Conservation (phyloP, 78 protist genomes). For the Dictyostelium firmibasis region DNA sequence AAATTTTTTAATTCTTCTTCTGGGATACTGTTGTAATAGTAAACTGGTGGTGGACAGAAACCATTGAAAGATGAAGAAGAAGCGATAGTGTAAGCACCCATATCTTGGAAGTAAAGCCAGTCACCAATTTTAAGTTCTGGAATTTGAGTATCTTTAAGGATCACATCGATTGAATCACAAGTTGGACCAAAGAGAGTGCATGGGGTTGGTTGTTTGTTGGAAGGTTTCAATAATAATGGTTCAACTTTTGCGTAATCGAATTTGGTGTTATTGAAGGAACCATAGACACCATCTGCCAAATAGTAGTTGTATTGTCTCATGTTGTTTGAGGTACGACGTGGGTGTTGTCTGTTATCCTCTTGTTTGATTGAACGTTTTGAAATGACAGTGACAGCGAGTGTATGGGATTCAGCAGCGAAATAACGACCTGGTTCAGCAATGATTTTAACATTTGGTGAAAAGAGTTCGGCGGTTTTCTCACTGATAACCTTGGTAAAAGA, state of each 20-base stretch:
- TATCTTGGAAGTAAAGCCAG: conserved; percentile 91
- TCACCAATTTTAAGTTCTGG: conserved; percentile 96
- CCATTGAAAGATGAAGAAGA: conserved; percentile 96
- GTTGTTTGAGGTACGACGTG: conserved; percentile 76
- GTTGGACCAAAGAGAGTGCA: conserved; percentile 98
- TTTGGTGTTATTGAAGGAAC: conserved; percentile 95
- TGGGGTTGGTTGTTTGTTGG: conserved; percentile 41
- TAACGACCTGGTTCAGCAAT: conserved; percentile 99
- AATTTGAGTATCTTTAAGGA: conserved; percentile 68
- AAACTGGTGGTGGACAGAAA: conserved; percentile 65
- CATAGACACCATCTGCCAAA: conserved; percentile 96
- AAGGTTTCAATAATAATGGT: conserved; percentile 54
- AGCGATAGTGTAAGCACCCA: conserved; percentile 99
- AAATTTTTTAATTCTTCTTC: not conserved
- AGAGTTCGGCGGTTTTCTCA: conserved; percentile 83
- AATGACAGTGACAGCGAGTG: conserved; percentile 89
- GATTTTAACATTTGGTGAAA: conserved; percentile 87
- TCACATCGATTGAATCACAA: conserved; percentile 96
- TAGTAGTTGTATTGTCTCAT: conserved; percentile 86
- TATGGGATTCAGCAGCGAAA: conserved; percentile 83
- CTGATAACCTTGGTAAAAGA: conserved; percentile 84
- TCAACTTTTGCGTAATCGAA: conserved; percentile 89
- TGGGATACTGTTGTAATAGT: conserved; percentile 55
- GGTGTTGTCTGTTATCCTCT: conserved; percentile 75
- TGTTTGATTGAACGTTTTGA: conserved; percentile 79